These are phyloP conservation scores for Paracamarosporium sp. DNA, from an alignment of 2,329 filamentous ascomycete species.

Conservation along the genomic window DNA sequence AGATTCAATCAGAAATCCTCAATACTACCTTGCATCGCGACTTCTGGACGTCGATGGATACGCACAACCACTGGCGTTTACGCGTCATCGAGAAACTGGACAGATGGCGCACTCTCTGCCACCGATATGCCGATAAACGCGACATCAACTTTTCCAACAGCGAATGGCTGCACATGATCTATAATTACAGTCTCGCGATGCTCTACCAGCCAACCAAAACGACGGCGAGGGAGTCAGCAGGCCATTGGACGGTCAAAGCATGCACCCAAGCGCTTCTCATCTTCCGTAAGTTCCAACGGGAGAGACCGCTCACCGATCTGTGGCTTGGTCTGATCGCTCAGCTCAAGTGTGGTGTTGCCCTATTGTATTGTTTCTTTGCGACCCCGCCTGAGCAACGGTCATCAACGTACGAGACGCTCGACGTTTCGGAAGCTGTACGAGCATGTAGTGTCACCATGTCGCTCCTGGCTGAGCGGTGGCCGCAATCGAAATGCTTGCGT, in stretches of 20 bases:
- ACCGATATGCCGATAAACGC: neutral
- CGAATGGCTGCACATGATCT: slow-evolving; percentile 27
- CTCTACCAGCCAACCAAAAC: slow-evolving; percentile 23
- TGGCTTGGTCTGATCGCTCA: slow-evolving; percentile 27
- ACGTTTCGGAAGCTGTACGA: slow-evolving; percentile 43
- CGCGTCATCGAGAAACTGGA: slow-evolving; percentile 23
- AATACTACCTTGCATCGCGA: slow-evolving; percentile 23
- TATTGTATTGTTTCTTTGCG: slow-evolving; percentile 48
- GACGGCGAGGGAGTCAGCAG: slow-evolving; percentile 21
- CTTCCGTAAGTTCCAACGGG: slow-evolving; percentile 26
- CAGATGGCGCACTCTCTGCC: slow-evolving; percentile 17
- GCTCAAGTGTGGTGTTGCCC: slow-evolving; percentile 45
- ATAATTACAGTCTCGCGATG: slow-evolving; percentile 25
- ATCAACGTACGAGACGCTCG: slow-evolving; percentile 29
- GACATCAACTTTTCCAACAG: slow-evolving; percentile 25
- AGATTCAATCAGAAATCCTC: slow-evolving; percentile 26
- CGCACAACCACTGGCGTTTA: slow-evolving; percentile 21
- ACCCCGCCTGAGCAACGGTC: slow-evolving; percentile 39
- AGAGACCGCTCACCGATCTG: slow-evolving; percentile 26
- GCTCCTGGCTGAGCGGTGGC: slow-evolving; percentile 46
- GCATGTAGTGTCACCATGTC: slow-evolving; percentile 47
- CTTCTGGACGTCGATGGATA: slow-evolving; percentile 18
- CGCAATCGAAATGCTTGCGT: slow-evolving; percentile 41
- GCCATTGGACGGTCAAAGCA: slow-evolving; percentile 28
- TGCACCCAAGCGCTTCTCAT: slow-evolving; percentile 26